A percentile compares a stretch with the other conserved stretches of the same genome.
phyloP scores from a whole-genome alignment of 192 early-diverging fungal species.

The Linnemannia schmuckeri region DNA sequence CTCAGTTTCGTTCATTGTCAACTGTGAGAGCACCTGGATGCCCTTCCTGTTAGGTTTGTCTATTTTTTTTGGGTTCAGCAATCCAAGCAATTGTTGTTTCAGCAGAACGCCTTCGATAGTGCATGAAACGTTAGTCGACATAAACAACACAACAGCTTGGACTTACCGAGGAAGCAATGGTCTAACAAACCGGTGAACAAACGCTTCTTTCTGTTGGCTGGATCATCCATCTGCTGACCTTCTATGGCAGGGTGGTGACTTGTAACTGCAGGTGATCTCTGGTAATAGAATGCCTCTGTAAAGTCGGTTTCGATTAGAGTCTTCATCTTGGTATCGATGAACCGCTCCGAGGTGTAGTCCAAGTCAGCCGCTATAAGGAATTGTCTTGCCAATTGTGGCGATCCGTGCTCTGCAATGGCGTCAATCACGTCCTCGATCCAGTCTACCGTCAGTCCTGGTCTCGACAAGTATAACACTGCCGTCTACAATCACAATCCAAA shows the following conservation, averaged over 20 bases:
- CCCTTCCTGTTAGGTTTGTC: constrained; percentile 49
- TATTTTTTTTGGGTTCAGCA: neutral
- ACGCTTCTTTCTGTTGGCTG: neutral
- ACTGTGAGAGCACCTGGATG: constrained; percentile 21
- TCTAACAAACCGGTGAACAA: constrained; percentile 34
- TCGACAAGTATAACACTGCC: constrained; percentile 42
- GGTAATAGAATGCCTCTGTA: constrained; percentile 46
- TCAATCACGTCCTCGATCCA: constrained; percentile 53
- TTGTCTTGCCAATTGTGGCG: constrained; percentile 32
- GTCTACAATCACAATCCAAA: constrained; percentile 16
- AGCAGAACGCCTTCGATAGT: neutral
- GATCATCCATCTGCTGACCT: neutral
- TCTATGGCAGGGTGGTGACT: neutral
- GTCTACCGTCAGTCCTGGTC: constrained; percentile 49
- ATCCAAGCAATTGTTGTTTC: neutral
- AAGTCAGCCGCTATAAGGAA: constrained; percentile 41
- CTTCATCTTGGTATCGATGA: constrained; percentile 43
- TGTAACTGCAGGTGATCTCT: constrained; percentile 12
- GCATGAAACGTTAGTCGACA: neutral
- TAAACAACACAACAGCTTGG: neutral
- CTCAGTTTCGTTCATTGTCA: constrained; percentile 39
- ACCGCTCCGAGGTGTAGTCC: constrained; percentile 28
- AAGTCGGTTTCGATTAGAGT: constrained; percentile 36
- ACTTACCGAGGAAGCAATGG: constrained; percentile 40
- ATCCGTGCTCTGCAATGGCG: constrained; percentile 33